Evolutionary conservation across 2,329 filamentous ascomycete genomes (phyloP).

Genomic region (Cytospora piceicola): DNA sequence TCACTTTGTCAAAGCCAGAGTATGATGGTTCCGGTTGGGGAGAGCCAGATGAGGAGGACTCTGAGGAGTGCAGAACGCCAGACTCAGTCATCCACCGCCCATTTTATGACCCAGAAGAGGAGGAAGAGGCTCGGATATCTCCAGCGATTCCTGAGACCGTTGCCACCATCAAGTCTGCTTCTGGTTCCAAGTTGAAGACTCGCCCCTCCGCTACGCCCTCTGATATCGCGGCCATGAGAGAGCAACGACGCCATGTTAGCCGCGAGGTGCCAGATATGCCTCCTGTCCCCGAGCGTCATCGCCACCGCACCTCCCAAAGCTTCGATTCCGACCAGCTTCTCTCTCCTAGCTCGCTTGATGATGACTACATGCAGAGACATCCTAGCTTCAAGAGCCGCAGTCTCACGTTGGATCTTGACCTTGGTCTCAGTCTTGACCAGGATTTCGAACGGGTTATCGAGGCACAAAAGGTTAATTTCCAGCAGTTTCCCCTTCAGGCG

Average conservation of each 20-base stretch:
- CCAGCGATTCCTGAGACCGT: conserved; percentile 77
- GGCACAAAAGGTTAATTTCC: conserved; percentile 86
- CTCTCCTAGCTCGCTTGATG: conserved; percentile 40
- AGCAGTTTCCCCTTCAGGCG: conserved; percentile 37
- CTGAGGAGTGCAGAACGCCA: conserved; percentile 72
- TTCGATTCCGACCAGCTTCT: conserved; percentile 44
- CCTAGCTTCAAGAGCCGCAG: conserved; percentile 81
- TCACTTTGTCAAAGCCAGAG: conserved; percentile 58
- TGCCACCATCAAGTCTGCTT: conserved; percentile 82
- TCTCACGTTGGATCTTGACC: conserved; percentile 78
- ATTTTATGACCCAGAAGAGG: conserved; percentile 50
- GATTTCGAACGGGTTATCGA: conserved; percentile 97
- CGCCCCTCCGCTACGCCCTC: conserved; percentile 85
- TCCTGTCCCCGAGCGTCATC: conserved; percentile 64
- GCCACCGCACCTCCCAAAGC: conserved; percentile 57
- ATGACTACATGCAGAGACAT: conserved; percentile 60
- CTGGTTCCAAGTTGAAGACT: conserved; percentile 85
- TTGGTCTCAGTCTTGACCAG: conserved; percentile 83
- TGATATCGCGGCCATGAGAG: conserved; percentile 82
- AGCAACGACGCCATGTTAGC: conserved; percentile 83
- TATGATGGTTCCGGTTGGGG: conserved; percentile 68
- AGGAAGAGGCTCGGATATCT: conserved; percentile 54
- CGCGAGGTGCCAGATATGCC: conserved; percentile 67
- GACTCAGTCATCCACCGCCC: conserved; percentile 89
- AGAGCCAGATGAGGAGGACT: conserved; percentile 57